Conservation (phyloP, 805 yeast genomes). For the Ogataea trehalophila region DNA sequence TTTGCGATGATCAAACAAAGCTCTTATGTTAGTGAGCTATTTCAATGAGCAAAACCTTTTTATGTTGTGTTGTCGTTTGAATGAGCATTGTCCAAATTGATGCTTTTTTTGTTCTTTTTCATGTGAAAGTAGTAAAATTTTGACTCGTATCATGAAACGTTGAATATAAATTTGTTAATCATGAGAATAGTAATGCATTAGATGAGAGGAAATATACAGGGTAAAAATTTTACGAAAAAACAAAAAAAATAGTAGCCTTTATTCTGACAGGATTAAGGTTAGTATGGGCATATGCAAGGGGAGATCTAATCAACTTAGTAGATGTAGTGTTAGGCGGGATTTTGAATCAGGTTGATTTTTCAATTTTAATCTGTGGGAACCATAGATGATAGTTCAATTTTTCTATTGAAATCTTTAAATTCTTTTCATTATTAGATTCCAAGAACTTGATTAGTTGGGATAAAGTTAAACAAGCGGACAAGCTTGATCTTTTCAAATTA, state of each 20-base stretch:
- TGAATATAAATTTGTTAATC: background rate
- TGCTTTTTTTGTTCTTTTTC: too few species aligned
- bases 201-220: background rate
- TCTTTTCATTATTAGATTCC: conserved; percentile 2
- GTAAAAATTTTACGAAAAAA: background rate
- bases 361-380: conserved; percentile 38
- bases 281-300: background rate
- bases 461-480: conserved; percentile 24
- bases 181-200: background rate
- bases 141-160: background rate
- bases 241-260: background rate
- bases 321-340: background rate
- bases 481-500: conserved; percentile 24
- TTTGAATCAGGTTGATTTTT: background rate
- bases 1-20: too few species aligned
- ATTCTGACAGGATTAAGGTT: too few species aligned
- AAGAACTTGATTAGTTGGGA: conserved; percentile 13
- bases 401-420: conserved; percentile 22
- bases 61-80: too few species aligned
- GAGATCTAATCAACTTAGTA: background rate
- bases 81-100: too few species aligned
- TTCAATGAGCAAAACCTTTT: too few species aligned
- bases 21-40: too few species aligned
- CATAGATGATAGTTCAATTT: conserved; percentile 38
- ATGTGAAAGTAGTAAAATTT: too few species aligned